Base-by-base conservation (phyloP, 495 filamentous ascomycete genomes). In the Penicillium flavigenum region DNA sequence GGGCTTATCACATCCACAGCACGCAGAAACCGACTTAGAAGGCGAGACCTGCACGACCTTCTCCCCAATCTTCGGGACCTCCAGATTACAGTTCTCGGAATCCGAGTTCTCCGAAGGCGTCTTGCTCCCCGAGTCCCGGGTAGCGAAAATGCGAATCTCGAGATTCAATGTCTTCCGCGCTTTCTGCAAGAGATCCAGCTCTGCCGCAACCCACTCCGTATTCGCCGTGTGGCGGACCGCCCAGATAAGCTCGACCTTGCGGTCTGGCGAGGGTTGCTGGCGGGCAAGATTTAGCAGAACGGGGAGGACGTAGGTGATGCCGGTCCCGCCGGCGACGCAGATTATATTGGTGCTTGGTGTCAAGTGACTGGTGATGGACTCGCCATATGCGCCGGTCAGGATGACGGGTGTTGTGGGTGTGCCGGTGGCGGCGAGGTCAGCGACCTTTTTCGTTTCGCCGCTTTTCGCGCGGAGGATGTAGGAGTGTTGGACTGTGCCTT, bases 271-370 rank as follows among this genome's bases (percentile, higher is more conserved):
- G 50, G 51, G 68, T 34, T 50, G 39, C 14, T 71, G 64, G n/a
- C 71, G 60, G 16, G 72, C 64, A 20, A 84, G 58, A 0, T 72
- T 62, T 9, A 82, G 73, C 1, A 86, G 64, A 0, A 85, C 64
- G 0, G 86, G 84, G 0, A 88, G 74, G 2, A 85, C 78, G 60
- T 83, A 88, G 0, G 84, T 80, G 36, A 87, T 80, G 5, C 86
- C 85, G 0, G 86, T 88, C 9, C 87, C 84, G 31, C 86, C 85
- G 5, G 85, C 84, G 1, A 88, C 68, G 55, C 79, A 83, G 9
- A 88, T 72, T 19, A 88, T 67, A 51, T 88, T 88, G 24, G 73
- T 69, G 24, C 75, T 72, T 16, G 69, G 64, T 3, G 67, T 72
- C 20, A 76, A 27, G 20, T 71, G 51, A 16, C 74, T 70, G 38